A percentile compares a stretch with the other conserved stretches of the same genome.
Evolutionary conservation across 768 basidiomycete genomes (phyloP).

Genomic region (Pleurotus citrinopileatus): DNA sequence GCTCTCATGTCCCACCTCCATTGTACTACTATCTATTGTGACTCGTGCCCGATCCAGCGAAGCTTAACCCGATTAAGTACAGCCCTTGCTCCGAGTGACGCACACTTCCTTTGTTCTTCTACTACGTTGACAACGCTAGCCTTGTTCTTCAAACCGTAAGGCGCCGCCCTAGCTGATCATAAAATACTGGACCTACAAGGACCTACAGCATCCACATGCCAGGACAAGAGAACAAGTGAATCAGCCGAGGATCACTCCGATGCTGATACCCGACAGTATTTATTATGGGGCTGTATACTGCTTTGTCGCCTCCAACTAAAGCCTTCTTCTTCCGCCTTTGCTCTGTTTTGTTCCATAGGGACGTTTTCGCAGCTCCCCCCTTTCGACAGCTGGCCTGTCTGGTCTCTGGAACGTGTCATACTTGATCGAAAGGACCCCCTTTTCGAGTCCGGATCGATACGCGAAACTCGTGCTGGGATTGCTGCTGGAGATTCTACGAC

Average conservation of each 20-base stretch:
- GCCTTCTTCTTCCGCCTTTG: background rate
- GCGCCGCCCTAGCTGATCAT: constrained; percentile 13
- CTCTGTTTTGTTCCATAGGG: background rate
- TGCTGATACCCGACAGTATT: background rate
- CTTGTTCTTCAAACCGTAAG: constrained; percentile 13
- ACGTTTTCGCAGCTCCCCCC: background rate
- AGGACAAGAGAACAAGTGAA: background rate
- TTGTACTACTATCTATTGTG: no score
- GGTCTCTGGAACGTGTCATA: background rate
- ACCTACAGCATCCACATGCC: background rate
- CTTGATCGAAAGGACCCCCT: background rate
- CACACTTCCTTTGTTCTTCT: constrained; percentile 15
- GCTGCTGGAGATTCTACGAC: no score
- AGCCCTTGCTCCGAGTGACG: constrained; percentile 12
- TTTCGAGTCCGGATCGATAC: constrained; percentile 1
- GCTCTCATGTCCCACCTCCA: no score
- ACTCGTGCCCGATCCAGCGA: no score
- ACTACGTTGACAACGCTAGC: background rate
- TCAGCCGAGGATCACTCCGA: background rate
- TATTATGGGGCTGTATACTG: constrained; percentile 1
- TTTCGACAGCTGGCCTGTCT: constrained; percentile 3
- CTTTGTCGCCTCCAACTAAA: background rate
- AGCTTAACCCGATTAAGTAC: no score
- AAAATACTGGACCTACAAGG: constrained; percentile 6
- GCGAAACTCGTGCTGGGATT: background rate